These are phyloP conservation scores for Xylaria digitata DNA, from an alignment of 2,329 filamentous ascomycete species.

Conservation along the genomic window DNA sequence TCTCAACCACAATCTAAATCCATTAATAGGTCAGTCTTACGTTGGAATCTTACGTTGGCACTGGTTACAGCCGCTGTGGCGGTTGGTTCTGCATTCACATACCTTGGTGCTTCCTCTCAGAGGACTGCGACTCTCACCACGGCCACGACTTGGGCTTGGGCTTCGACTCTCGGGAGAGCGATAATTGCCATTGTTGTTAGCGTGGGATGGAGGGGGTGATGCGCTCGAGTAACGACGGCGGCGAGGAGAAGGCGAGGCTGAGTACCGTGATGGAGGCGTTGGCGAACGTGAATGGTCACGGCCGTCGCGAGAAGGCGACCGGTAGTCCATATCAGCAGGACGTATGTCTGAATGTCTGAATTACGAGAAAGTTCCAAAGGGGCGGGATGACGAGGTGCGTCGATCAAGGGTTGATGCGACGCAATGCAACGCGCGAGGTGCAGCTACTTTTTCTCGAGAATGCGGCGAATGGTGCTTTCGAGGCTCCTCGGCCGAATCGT, in stretches of 20 bases:
- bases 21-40: constrained; percentile 17
- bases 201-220: constrained; percentile 45
- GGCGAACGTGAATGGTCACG: constrained; percentile 49
- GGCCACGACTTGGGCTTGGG: constrained; percentile 44
- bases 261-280: constrained; percentile 54
- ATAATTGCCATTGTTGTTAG: constrained; percentile 54
- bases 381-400: not conserved
- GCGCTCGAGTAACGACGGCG: constrained; percentile 48
- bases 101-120: constrained; percentile 51
- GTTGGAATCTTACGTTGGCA: not conserved
- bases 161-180: constrained; percentile 42
- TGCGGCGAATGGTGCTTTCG: not conserved
- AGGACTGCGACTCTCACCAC: constrained; percentile 47
- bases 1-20: constrained; percentile 89
- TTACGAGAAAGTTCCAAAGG: not conserved
- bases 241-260: constrained; percentile 51
- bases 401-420: constrained; percentile 6
- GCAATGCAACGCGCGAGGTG: constrained; percentile 19
- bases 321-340: constrained; percentile 45
- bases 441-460: not conserved
- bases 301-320: constrained; percentile 49
- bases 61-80: not conserved
- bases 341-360: not conserved
- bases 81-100: constrained; percentile 3
- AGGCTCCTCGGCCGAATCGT: not conserved